Evolutionary conservation across 176 grass and related monocot species (phyloP).

Genomic region (Puccinellia tenuiflora): DNA sequence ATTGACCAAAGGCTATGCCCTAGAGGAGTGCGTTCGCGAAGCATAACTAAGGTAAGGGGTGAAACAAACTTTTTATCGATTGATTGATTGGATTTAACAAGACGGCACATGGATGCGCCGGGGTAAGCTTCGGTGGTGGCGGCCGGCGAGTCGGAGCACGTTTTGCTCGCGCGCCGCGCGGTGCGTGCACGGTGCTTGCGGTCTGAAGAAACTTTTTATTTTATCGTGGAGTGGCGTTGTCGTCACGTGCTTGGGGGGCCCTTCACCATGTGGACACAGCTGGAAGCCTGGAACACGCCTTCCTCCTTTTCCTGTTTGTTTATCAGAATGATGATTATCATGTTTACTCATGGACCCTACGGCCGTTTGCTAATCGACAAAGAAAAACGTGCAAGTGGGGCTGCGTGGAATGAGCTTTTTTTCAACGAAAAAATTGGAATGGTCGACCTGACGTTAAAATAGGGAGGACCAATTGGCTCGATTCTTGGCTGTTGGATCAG

Average conservation of each 20-base stretch:
- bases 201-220: not conserved
- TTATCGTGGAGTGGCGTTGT: not conserved
- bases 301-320: not conserved
- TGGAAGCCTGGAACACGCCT: conserved; percentile 5
- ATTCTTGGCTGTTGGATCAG: not conserved
- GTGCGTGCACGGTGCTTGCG: not conserved
- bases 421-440: not conserved
- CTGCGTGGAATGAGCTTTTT: not conserved
- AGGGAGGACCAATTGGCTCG: not conserved
- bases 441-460: not conserved
- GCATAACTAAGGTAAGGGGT: not conserved
- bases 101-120: not conserved
- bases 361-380: not conserved
- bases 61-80: not conserved
- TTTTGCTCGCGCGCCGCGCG: conserved; percentile 34
- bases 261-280: conserved; percentile 22
- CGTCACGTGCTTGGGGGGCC: not conserved
- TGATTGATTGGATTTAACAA: not conserved
- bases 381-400: not conserved
- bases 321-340: not conserved
- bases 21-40: not conserved
- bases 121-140: conserved; percentile 14
- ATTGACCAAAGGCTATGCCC: not conserved
- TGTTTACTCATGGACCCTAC: not conserved
- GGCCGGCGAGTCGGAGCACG: not conserved